Base-by-base conservation (phyloP, 192 early-diverging fungal genomes). In the Backusella psychrophila region DNA sequence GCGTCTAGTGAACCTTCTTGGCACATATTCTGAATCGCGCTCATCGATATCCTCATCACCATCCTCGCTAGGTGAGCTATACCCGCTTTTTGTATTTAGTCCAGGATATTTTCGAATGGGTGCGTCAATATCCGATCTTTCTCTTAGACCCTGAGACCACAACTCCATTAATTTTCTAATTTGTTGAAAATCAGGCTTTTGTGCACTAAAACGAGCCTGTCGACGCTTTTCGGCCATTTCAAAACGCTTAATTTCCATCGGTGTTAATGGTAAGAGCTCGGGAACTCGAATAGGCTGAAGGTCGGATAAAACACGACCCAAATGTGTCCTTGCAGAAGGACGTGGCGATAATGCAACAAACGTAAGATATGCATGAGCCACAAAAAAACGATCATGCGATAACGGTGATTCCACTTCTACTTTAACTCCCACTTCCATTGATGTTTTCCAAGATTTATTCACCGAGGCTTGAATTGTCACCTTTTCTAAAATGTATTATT, bases 351-450 rank as follows among this genome's bases (percentile, higher is more conserved):
- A 35, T 19, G 87, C 86, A 31, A 90, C 90, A 88, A 91, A 91
- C 0, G 89, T 92, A 36, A 91, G 77, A 53, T 92, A 92, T 21
- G 90, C 92, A 76, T 91, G 90, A 35, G 88, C 90, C 11, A 87
- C 86, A 79, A 87, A 91, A 29, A 81, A 79, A 26, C 79, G 81
- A 3, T 81, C 80, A n/a, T 88, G 86, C 1, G 91, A 80, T 15
- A 89, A 72, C 6, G 89, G 81, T 21, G 90, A 84, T 75, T 93
- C 92, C 6, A 90, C 85, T 68, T 91, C 90, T 21, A 93, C 91
- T 42, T 87, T 83, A n/a, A 93, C 90, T 15, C 74, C 79, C 7
- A 88, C 81, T 78, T 93, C 92, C 91, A 93, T 92, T 1, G 90
- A 91, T 0, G 90, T 90, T 31, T 87, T 87, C 92, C 92, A 93